Conservation (phyloP, 345 rosid species). For the Schrenkiella parvula region DNA sequence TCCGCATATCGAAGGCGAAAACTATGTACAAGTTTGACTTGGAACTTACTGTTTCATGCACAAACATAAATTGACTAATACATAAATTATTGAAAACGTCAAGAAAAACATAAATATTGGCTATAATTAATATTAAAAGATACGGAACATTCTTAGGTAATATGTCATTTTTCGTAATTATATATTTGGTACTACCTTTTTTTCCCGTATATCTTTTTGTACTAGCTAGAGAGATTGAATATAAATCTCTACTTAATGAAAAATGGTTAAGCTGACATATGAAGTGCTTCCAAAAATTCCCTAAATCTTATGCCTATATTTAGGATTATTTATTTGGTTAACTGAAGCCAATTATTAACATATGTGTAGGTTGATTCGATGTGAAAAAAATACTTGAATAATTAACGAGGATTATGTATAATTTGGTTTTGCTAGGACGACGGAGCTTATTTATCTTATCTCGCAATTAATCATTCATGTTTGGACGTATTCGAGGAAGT, state of each 20-base stretch:
- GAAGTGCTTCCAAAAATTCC: conserved; percentile 27
- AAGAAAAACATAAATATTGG: not conserved
- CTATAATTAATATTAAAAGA: not conserved
- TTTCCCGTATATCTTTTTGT: not conserved
- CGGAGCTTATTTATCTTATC: not conserved
- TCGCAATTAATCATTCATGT: conserved; percentile 7
- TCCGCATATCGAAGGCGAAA: conserved; percentile 15
- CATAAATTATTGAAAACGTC: no score
- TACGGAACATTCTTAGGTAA: not conserved
- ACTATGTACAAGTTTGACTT: conserved; percentile 20
- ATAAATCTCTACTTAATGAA: not conserved
- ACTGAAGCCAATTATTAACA: not conserved
- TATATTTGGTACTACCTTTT: not conserved
- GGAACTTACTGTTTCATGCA: not conserved
- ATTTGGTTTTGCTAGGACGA: conserved; percentile 7
- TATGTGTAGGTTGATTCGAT: not conserved
- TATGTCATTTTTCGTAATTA: not conserved
- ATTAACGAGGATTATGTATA: not conserved
- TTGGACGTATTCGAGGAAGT: conserved; percentile 21
- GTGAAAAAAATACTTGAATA: not conserved
- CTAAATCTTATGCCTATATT: conserved; percentile 20
- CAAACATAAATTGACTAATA: not conserved
- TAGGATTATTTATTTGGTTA: not conserved
- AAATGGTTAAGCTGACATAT: conserved; percentile 10
- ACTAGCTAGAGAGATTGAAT: not conserved